Conservation (phyloP, 1,139 yeast species). For the Diutina neorugosa region DNA sequence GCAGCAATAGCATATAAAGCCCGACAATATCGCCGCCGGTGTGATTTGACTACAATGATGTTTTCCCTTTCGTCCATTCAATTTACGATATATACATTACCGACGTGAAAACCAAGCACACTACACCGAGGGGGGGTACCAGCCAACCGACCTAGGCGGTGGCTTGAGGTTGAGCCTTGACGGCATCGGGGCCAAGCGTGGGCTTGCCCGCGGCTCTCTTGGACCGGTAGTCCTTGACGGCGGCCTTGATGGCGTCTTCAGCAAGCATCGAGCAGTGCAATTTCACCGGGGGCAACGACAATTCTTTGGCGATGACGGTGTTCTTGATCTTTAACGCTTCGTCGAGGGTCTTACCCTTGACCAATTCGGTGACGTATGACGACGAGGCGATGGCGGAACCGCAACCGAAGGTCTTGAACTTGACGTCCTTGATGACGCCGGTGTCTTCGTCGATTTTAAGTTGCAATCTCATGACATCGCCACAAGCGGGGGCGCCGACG, state of each 20-base stretch:
- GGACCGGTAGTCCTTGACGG: conserved; percentile 85
- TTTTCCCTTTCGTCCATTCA: neutral
- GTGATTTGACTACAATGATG: too few relatives aligned
- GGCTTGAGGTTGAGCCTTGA: conserved; percentile 10
- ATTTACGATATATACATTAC: neutral
- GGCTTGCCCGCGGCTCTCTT: conserved; percentile 43
- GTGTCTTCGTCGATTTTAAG: conserved; percentile 84
- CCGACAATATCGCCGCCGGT: too few relatives aligned
- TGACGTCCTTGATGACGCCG: conserved; percentile 88
- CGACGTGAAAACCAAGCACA: neutral
- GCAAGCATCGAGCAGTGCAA: conserved; percentile 97
- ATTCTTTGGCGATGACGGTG: conserved; percentile 85
- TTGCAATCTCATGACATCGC: conserved; percentile 96
- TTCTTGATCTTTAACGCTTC: conserved; percentile 88
- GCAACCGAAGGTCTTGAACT: conserved; percentile 96
- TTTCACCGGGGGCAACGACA: conserved; percentile 92
- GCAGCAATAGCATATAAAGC: too few relatives aligned
- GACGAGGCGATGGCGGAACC: conserved; percentile 97
- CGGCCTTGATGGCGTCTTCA: conserved; percentile 95
- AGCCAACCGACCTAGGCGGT: conserved; percentile 13
- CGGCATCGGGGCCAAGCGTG: conserved; percentile 32
- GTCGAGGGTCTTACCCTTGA: conserved; percentile 87
- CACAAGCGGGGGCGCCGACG: conserved; percentile 98
- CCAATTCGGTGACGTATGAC: conserved; percentile 88
- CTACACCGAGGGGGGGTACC: neutral